phyloP scores from a whole-genome alignment of 2,329 filamentous ascomycete species.

The Trichophyton rubrum region DNA sequence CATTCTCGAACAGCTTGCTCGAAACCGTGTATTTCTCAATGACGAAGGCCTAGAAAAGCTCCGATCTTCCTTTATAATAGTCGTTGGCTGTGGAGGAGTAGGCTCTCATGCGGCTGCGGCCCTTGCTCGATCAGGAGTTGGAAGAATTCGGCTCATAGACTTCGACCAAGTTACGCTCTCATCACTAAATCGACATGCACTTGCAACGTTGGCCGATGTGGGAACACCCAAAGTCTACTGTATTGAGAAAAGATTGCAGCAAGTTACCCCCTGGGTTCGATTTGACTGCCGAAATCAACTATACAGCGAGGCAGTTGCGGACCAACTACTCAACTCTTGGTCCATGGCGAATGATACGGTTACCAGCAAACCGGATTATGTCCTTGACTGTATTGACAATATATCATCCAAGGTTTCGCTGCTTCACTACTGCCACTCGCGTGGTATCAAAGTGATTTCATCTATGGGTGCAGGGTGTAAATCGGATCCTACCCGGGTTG shows the following conservation, averaged over 20 bases:
- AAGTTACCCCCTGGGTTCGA: constrained; percentile 80
- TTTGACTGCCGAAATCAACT: constrained; percentile 81
- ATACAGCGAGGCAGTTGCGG: constrained; percentile 57
- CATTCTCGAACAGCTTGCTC: constrained; percentile 84
- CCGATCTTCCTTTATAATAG: constrained; percentile 67
- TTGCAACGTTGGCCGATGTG: constrained; percentile 87
- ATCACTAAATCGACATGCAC: constrained; percentile 87
- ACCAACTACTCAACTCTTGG: constrained; percentile 56
- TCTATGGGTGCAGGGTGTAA: constrained; percentile 97
- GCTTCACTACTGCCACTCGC: constrained; percentile 71
- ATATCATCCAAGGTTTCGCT: constrained; percentile 92
- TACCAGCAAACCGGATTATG: constrained; percentile 57
- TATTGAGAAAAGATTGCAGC: constrained; percentile 64
- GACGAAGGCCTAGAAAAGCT: constrained; percentile 69
- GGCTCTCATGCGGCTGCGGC: constrained; percentile 83
- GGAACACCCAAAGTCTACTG: constrained; percentile 85
- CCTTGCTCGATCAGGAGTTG: constrained; percentile 76
- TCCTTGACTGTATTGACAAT: constrained; percentile 98
- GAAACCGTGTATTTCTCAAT: constrained; percentile 82
- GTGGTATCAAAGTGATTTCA: constrained; percentile 70
- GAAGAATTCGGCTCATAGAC: constrained; percentile 78
- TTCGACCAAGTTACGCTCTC: constrained; percentile 96
- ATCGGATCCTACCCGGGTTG: constrained; percentile 68
- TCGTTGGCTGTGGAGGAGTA: constrained; percentile 89
- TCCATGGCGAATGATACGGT: constrained; percentile 33